Base-by-base conservation (phyloP, 2,329 filamentous ascomycete genomes). In the Fusarium mangiferae region DNA sequence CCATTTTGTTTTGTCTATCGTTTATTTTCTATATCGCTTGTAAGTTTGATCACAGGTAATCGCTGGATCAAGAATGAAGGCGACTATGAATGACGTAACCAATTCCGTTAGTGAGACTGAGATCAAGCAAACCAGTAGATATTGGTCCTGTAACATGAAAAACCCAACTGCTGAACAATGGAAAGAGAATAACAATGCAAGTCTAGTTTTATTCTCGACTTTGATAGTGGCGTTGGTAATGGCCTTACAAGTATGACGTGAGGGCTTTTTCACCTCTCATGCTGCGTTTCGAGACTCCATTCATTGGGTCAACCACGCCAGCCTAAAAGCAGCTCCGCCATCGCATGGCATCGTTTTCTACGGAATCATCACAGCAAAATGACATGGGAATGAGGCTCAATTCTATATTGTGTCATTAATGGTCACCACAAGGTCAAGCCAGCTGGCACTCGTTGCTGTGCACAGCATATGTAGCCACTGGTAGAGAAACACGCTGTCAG, bases 1-100 rank as follows among this genome's bases (percentile, higher is more conserved):
- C 86, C 91, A 90, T 90, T 33, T 24, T 51, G 2, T 20, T 48
- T 54, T 66, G 18, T 44, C 38, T 55, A 44, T 45, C 10, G 15
- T 33, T 38, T 56, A 56, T 41, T 22, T 7, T 45, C 33, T 38
- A 20, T n/a, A 26, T 45, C 17, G 24, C 18, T 46, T 20, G 28
- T 42, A 17, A n/a, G 4, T 30, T 41, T 55, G 26, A 24, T 36
- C 14, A 49, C 36, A 66, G 64, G 41, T n/a, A 48, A 24, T 62
- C 8, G 51, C 39, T 68, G 49, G 61, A 68, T 41, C 45, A 33
- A 36, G 33, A 54, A 41, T 35, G 41, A 51, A 45, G 30, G 28
- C 14, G 56, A 52, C 9, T 24, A 36, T 58, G 30, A 56, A 73
- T 74, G 72, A 74, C 72, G 72, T 75, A 74, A 59, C 51, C 46